Percentiles rank a stretch among this genome's conserved stretches.
phyloP scores from a whole-genome alignment of 257 asterid genomes.

The Nicotiana otophora region DNA sequence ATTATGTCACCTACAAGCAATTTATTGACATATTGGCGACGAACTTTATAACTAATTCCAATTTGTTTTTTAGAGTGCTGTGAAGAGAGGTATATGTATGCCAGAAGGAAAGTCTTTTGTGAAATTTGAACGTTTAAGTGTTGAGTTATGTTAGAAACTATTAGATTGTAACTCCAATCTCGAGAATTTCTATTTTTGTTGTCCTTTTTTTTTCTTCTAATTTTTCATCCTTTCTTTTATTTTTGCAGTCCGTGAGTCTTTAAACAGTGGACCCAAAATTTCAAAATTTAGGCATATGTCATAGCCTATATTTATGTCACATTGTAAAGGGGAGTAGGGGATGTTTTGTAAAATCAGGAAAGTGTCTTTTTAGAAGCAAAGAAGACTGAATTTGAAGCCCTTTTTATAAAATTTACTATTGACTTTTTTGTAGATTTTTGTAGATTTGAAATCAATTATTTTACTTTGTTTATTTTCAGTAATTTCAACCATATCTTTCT shows the following conservation, averaged over 20 bases:
- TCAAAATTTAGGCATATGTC: slow-evolving; percentile 34
- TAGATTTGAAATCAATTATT: neutral
- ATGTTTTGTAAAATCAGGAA: slow-evolving; percentile 33
- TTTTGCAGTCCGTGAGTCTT: neutral
- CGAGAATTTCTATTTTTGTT: neutral
- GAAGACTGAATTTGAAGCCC: neutral
- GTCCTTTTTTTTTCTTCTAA: neutral
- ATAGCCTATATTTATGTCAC: slow-evolving; percentile 35
- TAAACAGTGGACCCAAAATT: slow-evolving; percentile 21
- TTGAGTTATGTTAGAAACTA: no score
- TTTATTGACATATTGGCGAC: no score
- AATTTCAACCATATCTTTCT: slow-evolving; percentile 1
- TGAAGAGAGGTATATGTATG: no score
- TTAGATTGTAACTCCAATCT: neutral
- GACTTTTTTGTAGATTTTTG: slow-evolving; percentile 18
- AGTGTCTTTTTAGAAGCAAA: slow-evolving; percentile 6
- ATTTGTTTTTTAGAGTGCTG: no score
- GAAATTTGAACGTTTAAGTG: no score
- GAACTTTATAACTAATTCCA: no score
- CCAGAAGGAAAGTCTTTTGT: no score
- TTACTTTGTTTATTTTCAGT: neutral
- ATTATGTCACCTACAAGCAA: no score
- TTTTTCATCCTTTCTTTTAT: neutral
- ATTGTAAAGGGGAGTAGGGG: slow-evolving; percentile 29
- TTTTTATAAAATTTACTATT: slow-evolving; percentile 10